Evolutionary conservation across 2,329 filamentous ascomycete genomes (phyloP).

Genomic region (Pestalotiopsis sp.): DNA sequence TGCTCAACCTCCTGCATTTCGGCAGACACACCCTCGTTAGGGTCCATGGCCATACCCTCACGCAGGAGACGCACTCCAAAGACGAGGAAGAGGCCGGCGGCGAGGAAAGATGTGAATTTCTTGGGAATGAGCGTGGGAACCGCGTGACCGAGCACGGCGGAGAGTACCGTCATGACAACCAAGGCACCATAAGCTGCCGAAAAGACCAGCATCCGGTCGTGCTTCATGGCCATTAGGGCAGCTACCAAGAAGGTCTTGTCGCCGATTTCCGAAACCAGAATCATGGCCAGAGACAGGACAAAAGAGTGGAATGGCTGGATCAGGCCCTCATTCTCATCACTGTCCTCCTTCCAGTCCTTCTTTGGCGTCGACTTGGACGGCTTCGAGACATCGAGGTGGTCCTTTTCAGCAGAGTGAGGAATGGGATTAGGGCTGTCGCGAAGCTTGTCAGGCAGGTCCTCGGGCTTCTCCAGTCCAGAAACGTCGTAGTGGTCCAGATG

Average conservation of each 20-base stretch:
- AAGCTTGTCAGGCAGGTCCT: conserved; percentile 76
- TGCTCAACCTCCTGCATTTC: conserved; percentile 98
- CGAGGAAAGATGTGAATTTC: conserved; percentile 85
- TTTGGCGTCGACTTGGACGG: conserved; percentile 34
- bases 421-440: conserved; percentile 74
- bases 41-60: conserved; percentile 87
- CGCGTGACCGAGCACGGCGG: conserved; percentile 88
- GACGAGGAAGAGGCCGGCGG: conserved; percentile 81
- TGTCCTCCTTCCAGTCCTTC: conserved; percentile 34
- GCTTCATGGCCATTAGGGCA: conserved; percentile 98
- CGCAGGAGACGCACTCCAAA: conserved; percentile 84
- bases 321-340: conserved; percentile 59
- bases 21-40: conserved; percentile 88
- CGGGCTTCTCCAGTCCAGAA: conserved; percentile 72
- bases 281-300: conserved; percentile 93
- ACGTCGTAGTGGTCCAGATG: conserved; percentile 36
- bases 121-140: conserved; percentile 90
- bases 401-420: conserved; percentile 66
- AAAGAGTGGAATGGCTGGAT: conserved; percentile 88
- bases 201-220: conserved; percentile 91
- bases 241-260: conserved; percentile 99
- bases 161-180: conserved; percentile 92
- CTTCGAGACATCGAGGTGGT: conserved; percentile 59
- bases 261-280: conserved; percentile 92
- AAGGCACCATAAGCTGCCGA: conserved; percentile 91